Evolutionary conservation across 1,284 basidiomycete species (phyloP), one percentile per base, ranked within the genome.

Genomic region (Microbotryum lychnidis-dioicae): DNA sequence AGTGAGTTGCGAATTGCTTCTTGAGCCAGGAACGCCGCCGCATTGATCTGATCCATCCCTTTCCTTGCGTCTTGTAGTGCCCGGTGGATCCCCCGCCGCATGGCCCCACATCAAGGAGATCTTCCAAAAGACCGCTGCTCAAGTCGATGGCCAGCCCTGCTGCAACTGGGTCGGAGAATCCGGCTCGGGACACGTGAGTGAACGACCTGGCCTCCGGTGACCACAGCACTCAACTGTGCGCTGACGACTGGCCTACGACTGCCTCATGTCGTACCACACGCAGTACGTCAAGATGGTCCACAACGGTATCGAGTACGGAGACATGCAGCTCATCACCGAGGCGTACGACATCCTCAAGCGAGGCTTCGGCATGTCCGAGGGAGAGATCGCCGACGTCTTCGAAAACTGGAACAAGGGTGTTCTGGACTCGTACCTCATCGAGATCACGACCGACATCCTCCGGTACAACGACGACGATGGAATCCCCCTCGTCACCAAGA

Each of bases 281-380:
- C 58, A 64, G 45, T 94, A 92, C 76, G 89, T 93, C 76, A 97
- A 96, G 83, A 93, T 97, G 94, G 96, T 98, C 67, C 96, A 79
- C 77, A 80, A 80, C 76, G 79, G 91, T 81, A 97, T 97, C 77
- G 92, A 97, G 79, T 99, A 98, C 78, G 96, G 96, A 79, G 96
- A 99, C 80, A 99, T 99, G 96, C 96, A 98, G 79, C 82, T 98
- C 76, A 98, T 99, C 73, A 89, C 91, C 70, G 96, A 99, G 80
- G 91, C 89, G 21, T 97, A 96, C 77, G 92, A 97, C 77, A 97
- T 99, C 77, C 86, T 99, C 76, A 96, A 94, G 77, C 89, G 91
- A 72, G 96, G 94, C 71, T 86, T 98, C 72, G 90, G 87, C 68
- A 81, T 96, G 66, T 62, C 75, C 47, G 89, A 91, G 73, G 80